phyloP scores from a whole-genome alignment of 1,139 yeast species.

The Pichia sp. region DNA sequence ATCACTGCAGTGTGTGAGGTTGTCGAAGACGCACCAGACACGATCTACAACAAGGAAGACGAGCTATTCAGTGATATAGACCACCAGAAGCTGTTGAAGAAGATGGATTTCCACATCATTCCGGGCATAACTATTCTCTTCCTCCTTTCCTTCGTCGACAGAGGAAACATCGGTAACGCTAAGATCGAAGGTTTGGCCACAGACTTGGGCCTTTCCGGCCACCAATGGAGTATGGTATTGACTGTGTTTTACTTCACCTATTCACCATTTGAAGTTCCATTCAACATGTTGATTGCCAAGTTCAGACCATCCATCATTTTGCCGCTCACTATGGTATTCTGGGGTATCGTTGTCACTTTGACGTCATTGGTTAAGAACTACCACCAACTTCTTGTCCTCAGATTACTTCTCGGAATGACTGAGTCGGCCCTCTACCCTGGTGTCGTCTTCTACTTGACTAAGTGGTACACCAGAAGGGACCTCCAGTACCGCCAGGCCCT shows the following conservation, averaged over 20 bases:
- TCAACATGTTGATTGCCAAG: slow-evolving; percentile 20
- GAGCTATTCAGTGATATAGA: neutral
- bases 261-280: slow-evolving; percentile 19
- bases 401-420: slow-evolving; percentile 19
- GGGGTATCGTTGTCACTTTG: slow-evolving; percentile 18
- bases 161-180: neutral
- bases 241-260: slow-evolving; percentile 19
- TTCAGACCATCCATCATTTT: slow-evolving; percentile 21
- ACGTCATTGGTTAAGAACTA: slow-evolving; percentile 19
- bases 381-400: slow-evolving; percentile 18
- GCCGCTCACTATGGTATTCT: slow-evolving; percentile 8
- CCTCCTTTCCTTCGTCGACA: neutral
- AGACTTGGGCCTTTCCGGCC: slow-evolving; percentile 18
- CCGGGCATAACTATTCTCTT: neutral
- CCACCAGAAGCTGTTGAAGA: neutral
- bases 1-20: no score
- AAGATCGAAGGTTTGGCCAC: slow-evolving; percentile 12
- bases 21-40: no score
- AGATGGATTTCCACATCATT: neutral
- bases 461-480: no score
- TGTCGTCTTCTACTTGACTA: slow-evolving; percentile 36
- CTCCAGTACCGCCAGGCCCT: slow-evolving; percentile 51
- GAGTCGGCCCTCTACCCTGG: slow-evolving; percentile 55
- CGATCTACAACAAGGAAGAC: no score
- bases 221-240: slow-evolving; percentile 18